A percentile compares a stretch with the other conserved stretches of the same genome.
Conservation (phyloP, 495 filamentous ascomycete species). For the Choiromyces venosus region DNA sequence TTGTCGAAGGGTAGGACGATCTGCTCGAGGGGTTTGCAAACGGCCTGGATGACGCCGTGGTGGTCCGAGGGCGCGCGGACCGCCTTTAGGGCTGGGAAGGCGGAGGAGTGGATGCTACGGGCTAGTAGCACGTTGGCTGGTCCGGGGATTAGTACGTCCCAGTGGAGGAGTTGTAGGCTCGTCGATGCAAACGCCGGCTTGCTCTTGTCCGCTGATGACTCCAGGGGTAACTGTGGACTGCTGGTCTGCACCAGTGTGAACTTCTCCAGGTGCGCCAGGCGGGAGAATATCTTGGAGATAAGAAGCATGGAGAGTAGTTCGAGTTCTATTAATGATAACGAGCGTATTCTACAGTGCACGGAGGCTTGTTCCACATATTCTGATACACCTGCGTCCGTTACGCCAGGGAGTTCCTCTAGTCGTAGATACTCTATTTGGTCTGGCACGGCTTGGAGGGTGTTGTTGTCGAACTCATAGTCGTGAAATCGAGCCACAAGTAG, state of each 20-base stretch:
- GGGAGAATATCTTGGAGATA: conserved; percentile 69
- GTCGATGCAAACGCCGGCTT: conserved; percentile 64
- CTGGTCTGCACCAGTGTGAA: conserved; percentile 67
- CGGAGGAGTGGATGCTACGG: conserved; percentile 59
- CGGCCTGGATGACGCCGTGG: conserved; percentile 63
- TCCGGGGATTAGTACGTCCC: conserved; percentile 63
- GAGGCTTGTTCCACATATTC: conserved; percentile 59
- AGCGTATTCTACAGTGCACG: conserved; percentile 51
- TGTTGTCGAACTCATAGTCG: conserved; percentile 65
- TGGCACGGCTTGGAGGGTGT: conserved; percentile 64
- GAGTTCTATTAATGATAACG: conserved; percentile 61
- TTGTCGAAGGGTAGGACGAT: conserved; percentile 51
- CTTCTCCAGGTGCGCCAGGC: conserved; percentile 56
- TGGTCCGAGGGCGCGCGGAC: conserved; percentile 70
- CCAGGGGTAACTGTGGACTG: conserved; percentile 51
- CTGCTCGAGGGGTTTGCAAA: conserved; percentile 56
- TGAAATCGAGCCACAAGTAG: conserved; percentile 71
- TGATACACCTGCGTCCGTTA: conserved; percentile 71
- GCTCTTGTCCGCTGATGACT: conserved; percentile 14
- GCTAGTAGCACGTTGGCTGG: conserved; percentile 67
- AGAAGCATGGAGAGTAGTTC: conserved; percentile 61
- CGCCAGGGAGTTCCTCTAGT: conserved; percentile 67
- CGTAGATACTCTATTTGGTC: conserved; percentile 62
- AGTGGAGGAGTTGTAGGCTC: conserved; percentile 65
- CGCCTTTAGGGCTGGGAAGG: conserved; percentile 64